phyloP scores from a whole-genome alignment of 768 basidiomycete species.

The Amyloporia xantha region DNA sequence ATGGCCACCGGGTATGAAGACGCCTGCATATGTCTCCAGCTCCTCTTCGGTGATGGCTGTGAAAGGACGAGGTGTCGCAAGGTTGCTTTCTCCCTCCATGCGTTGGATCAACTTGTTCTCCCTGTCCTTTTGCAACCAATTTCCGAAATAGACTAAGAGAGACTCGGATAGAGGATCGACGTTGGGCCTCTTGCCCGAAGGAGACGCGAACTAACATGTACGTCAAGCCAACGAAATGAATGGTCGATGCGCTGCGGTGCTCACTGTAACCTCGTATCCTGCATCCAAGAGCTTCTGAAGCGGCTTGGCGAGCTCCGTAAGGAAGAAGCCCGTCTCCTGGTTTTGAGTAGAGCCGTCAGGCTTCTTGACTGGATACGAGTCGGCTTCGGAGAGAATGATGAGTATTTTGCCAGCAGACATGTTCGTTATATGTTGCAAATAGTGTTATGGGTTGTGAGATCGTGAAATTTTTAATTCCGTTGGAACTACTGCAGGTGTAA shows the following conservation, averaged over 20 bases:
- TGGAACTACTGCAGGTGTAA: no score
- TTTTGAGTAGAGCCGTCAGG: constrained; percentile 13
- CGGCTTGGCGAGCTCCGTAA: constrained; percentile 22
- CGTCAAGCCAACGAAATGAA: background rate
- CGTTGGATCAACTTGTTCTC: constrained; percentile 15
- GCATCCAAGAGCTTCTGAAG: constrained; percentile 20
- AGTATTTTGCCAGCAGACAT: constrained; percentile 15
- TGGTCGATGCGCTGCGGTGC: background rate
- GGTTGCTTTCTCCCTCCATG: constrained; percentile 18
- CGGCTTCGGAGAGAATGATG: constrained; percentile 21
- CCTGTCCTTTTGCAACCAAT: constrained; percentile 16
- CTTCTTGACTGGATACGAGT: constrained; percentile 15
- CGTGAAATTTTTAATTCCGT: background rate
- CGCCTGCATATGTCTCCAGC: constrained; percentile 17
- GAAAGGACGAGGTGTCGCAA: constrained; percentile 19
- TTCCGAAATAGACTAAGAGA: constrained; percentile 19
- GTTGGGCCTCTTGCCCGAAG: constrained; percentile 16
- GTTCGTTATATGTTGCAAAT: background rate
- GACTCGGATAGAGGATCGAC: constrained; percentile 20
- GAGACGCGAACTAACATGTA: constrained; percentile 19
- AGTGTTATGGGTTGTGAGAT: background rate
- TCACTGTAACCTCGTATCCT: constrained; percentile 19
- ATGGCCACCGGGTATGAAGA: constrained; percentile 26
- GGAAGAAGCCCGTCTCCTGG: constrained; percentile 18
- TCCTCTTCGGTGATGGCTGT: constrained; percentile 17